Evolutionary conservation across 1,139 yeast species (phyloP), one percentile per base, ranked within the genome.

Genomic region (Blastobotrys aristatus): DNA sequence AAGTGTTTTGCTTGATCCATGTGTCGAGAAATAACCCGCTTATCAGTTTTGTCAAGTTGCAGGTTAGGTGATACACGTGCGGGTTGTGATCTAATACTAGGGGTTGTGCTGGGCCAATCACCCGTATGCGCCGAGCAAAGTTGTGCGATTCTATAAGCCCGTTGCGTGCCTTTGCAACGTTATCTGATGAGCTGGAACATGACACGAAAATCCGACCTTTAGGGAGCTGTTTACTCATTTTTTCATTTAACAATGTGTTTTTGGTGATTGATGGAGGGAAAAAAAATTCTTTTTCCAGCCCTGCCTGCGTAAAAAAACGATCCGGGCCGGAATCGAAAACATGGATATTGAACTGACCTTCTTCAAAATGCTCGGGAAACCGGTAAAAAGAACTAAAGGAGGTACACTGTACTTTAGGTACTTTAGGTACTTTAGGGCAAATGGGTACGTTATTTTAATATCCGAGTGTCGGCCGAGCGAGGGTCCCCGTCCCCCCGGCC

Each of bases 131-230:
- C 18, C 35, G 43, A 2, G 53, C 53, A 37, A 57, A 50, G 29
- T 49, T 48, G 43, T 54, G 57, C n/a, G 50, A 43, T 3, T 26
- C 34, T 16, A 55, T 51, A 14, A 50, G 45, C n/a, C n/a, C n/a
- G n/a, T n/a, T n/a, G n/a, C n/a, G n/a, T n/a, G n/a, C n/a, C n/a
- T n/a, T n/a, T n/a, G n/a, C n/a, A n/a, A n/a, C n/a, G n/a, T n/a
- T n/a, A n/a, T n/a, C 8, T 29, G 24, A 3, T n/a, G 13, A 8
- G 35, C 11, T 27, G 39, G 20, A 20, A 26, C 30, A 40, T 46
- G 10, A 40, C 16, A 27, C 40, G 33, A 34, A 18, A 18, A 34
- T 42, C 24, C 34, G 21, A 24, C 34, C 45, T 17, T 17, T 18
- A 2, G 44, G 44, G 18, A 40, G 20, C 8, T 16, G 13, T 8